These are phyloP conservation scores for Trichoderma afroharzianum DNA, from an alignment of 2,329 filamentous ascomycete species.

Conservation along the genomic window DNA sequence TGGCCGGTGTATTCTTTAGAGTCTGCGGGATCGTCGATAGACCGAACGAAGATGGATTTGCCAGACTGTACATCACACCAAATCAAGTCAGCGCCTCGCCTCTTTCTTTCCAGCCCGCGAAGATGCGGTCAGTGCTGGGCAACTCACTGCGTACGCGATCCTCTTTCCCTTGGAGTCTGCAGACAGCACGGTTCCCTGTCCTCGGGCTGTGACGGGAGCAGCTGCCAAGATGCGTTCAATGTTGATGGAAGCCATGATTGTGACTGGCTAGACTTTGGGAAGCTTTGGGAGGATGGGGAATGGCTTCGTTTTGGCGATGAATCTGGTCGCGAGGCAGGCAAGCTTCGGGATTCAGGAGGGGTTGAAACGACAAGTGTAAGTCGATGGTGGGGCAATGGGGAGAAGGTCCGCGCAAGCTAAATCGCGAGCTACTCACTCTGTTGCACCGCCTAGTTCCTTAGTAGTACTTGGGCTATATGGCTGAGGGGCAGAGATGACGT, in stretches of 20 bases:
- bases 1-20: conserved; percentile 91
- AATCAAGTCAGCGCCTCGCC: not conserved
- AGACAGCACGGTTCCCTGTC: conserved; percentile 84
- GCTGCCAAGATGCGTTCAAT: conserved; percentile 76
- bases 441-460: not conserved
- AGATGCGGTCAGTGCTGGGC: not conserved
- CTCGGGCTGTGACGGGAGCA: conserved; percentile 76
- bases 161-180: conserved; percentile 85
- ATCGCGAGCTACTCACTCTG: not conserved
- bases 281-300: not conserved
- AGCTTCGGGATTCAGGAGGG: conserved; percentile 11
- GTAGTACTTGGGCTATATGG: not conserved
- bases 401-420: conserved; percentile 2
- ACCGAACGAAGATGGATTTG: conserved; percentile 94
- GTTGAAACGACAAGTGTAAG: conserved; percentile 12
- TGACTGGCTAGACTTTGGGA: not conserved
- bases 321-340: not conserved
- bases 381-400: conserved; percentile 9
- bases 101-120: not conserved
- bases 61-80: conserved; percentile 60
- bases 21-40: conserved; percentile 81
- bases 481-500: not conserved
- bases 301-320: not conserved
- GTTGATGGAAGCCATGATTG: conserved; percentile 46
- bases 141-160: conserved; percentile 82